Evolutionary conservation across 2,329 filamentous ascomycete species (phyloP).

Genomic region (Trichoderma polysporum): DNA sequence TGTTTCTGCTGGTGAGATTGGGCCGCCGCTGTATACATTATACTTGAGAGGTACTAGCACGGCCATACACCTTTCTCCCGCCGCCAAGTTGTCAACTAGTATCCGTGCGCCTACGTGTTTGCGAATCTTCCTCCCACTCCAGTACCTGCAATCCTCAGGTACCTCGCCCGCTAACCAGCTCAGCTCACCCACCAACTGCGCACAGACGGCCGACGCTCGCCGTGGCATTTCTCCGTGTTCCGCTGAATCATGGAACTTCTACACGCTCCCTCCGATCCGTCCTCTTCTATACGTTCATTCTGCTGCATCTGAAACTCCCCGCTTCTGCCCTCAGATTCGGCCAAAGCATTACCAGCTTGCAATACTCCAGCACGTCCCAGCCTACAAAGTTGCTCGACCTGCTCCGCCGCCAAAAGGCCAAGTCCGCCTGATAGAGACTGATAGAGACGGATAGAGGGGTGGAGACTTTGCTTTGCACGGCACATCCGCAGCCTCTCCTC

Average conservation of each 20-base stretch:
- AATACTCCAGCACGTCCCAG: not conserved
- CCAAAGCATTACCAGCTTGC: not conserved
- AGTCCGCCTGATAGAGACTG: not conserved
- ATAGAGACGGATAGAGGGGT: conserved; percentile 7
- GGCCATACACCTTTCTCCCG: not conserved
- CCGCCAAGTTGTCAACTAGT: not conserved
- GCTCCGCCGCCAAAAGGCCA: not conserved
- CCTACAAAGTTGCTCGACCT: not conserved
- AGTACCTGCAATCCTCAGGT: not conserved
- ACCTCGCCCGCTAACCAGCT: not conserved
- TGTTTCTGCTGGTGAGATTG: not conserved
- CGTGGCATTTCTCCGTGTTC: conserved; percentile 5
- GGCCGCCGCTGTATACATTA: not conserved
- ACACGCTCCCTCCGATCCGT: not conserved
- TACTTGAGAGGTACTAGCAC: not conserved
- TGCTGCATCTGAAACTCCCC: not conserved
- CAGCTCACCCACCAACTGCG: not conserved
- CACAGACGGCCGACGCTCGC: not conserved
- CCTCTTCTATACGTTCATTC: not conserved
- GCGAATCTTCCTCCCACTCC: not conserved
- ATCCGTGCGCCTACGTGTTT: not conserved
- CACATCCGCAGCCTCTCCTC: not conserved
- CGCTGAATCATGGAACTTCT: not conserved
- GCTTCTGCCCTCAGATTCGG: not conserved
- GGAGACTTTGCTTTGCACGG: conserved; percentile 5